phyloP scores from a whole-genome alignment of 1,284 basidiomycete genomes.

The Apiotrichum veenhuisii region DNA sequence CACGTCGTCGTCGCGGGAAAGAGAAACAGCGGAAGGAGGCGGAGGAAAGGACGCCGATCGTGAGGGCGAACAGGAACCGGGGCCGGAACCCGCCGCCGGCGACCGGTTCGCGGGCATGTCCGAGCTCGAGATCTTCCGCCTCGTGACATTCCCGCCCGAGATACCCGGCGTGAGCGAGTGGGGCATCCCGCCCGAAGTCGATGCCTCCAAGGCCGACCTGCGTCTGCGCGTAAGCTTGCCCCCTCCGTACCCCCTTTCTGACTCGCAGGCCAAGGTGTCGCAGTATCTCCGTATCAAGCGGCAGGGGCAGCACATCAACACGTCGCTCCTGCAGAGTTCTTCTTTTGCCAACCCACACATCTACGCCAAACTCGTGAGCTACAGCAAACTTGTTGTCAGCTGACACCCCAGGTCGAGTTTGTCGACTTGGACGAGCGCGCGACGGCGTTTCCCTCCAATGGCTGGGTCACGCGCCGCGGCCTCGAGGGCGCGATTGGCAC shows the following conservation, averaged over 20 bases:
- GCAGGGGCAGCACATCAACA: slow-evolving; percentile 80
- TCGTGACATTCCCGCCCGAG: background rate
- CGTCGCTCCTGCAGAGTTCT: slow-evolving; percentile 80
- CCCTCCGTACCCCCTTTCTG: background rate
- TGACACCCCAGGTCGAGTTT: slow-evolving; percentile 63
- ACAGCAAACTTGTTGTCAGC: background rate
- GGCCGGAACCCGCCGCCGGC: too few relatives aligned
- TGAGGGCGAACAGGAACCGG: background rate
- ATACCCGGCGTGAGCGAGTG: slow-evolving; percentile 63
- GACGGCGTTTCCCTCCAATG: slow-evolving; percentile 65
- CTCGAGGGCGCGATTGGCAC: slow-evolving; percentile 24
- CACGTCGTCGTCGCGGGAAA: background rate
- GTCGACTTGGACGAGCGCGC: slow-evolving; percentile 80
- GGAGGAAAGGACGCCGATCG: background rate
- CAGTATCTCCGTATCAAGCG: slow-evolving; percentile 73
- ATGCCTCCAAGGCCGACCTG: slow-evolving; percentile 58
- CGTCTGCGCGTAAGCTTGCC: slow-evolving; percentile 57
- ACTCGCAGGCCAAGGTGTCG: slow-evolving; percentile 65
- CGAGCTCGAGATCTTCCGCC: slow-evolving; percentile 11
- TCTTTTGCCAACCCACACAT: slow-evolving; percentile 93
- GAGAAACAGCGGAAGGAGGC: background rate
- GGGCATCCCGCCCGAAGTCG: slow-evolving; percentile 66
- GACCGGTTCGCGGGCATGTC: slow-evolving; percentile 8
- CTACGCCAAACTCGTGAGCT: slow-evolving; percentile 68
- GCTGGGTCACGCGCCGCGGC: slow-evolving; percentile 37